Base-by-base conservation (phyloP, 2,329 filamentous ascomycete genomes). In the Aureobasidium namibiae region DNA sequence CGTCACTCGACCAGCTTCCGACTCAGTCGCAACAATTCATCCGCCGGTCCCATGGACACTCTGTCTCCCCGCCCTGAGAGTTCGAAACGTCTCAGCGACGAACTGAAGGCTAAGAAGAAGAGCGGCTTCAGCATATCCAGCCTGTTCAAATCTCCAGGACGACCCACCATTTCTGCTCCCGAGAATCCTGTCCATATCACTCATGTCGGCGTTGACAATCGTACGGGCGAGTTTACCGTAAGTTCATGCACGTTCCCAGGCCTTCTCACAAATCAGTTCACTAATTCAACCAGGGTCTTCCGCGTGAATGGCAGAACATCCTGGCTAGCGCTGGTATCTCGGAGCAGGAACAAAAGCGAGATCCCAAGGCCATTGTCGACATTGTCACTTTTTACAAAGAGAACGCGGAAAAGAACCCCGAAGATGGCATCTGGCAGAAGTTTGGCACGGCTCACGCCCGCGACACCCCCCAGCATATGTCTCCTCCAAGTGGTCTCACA, bases 151-250 rank as follows among this genome's bases (percentile, higher is more conserved):
- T 92, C 91, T 36, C 91, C 89, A 56, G 89, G 92, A 74, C 90
- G 91, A 64, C 90, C 94, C 48, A 85, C 92, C 73, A 99, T 99
- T 68, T 97, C 94, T n/a, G 90, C 91, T 38, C 94, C 94, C 58
- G 92, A 96, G 74, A 97, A 99, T 68, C 94, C 94, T 50, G 91
- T 97, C 61, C 94, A 97, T 75, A 90, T 99, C 67, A 97, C 92
- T 60, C 94, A 99, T 74, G 94, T 99, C 65, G 92, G 92, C 67
- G 96, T 96, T 73, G 92, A 99, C 74, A 95, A 94, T 75, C 83
- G 89, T 68, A 97, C 94, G 3, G 94, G 94, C 65, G 90, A 96
- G 75, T 99, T 96, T 73, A 97, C 92, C 60, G 91, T 95, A 80
- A 70, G 86, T 56, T 14, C 34, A n/a, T 26, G 16, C 8, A 4